Conservation (phyloP, 106 monocot genomes). For the Platanthera guangdongensis region DNA sequence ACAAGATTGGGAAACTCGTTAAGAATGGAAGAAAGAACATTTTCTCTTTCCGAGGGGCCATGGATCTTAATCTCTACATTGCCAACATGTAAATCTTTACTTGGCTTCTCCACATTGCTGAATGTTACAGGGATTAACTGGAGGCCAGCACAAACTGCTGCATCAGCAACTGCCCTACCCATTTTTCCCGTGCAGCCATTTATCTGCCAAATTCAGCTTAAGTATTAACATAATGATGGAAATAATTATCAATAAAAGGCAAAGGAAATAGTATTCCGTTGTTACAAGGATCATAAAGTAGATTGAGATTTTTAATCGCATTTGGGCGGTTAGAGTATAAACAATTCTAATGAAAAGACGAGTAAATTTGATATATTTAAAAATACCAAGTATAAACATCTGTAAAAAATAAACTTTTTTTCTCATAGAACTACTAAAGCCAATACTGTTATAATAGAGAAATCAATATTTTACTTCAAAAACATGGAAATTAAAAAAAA, state of each 20-base stretch:
- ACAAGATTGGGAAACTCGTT: conserved; percentile 60
- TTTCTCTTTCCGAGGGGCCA: conserved; percentile 56
- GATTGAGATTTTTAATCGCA: too few relatives aligned
- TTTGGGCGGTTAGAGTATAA: not conserved
- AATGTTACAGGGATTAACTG: conserved; percentile 53
- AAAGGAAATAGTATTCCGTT: not conserved
- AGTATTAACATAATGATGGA: not conserved
- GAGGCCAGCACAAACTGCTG: conserved; percentile 37
- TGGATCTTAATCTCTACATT: conserved; percentile 38
- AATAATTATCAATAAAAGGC: not conserved
- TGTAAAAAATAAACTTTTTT: not conserved
- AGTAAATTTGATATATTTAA: not conserved
- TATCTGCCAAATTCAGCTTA: conserved; percentile 12
- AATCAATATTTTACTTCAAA: not conserved
- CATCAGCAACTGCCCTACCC: conserved; percentile 43
- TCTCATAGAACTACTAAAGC: not conserved
- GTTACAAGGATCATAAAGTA: not conserved
- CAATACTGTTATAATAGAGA: not conserved
- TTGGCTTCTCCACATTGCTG: conserved; percentile 36
- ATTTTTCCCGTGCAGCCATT: conserved; percentile 51
- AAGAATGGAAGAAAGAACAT: conserved; percentile 48
- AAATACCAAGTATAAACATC: not conserved
- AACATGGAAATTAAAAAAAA: not conserved
- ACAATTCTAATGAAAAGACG: not conserved
- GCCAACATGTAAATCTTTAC: conserved; percentile 38